These are phyloP conservation scores for Neospermospora avenae DNA, from an alignment of 2,329 filamentous ascomycete genomes.

Conservation along the genomic window DNA sequence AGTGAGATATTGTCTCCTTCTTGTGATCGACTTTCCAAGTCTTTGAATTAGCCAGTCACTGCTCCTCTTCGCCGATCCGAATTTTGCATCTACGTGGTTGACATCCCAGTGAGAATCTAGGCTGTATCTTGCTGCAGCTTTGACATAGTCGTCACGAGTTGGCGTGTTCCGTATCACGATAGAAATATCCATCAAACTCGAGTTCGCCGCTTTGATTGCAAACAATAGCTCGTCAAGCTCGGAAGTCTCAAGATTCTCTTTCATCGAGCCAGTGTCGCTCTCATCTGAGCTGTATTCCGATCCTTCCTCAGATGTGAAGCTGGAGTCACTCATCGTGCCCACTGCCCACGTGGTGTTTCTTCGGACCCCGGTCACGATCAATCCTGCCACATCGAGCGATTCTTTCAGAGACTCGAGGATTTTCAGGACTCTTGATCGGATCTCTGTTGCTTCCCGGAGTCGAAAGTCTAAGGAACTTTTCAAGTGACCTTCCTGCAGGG, in stretches of 20 bases:
- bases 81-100: slow-evolving; percentile 27
- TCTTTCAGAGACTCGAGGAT: slow-evolving; percentile 24
- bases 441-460: slow-evolving; percentile 24
- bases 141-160: slow-evolving; percentile 27
- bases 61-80: slow-evolving; percentile 16
- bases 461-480: slow-evolving; percentile 26
- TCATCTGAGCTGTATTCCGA: slow-evolving; percentile 8
- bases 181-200: slow-evolving; percentile 27
- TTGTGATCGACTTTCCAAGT: slow-evolving; percentile 34
- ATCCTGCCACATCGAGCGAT: slow-evolving; percentile 17
- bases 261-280: neutral
- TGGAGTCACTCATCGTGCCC: slow-evolving; percentile 19
- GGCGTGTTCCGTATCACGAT: slow-evolving; percentile 27
- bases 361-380: slow-evolving; percentile 20
- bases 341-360: slow-evolving; percentile 23
- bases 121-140: slow-evolving; percentile 25
- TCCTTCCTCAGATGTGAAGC: neutral
- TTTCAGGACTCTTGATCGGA: slow-evolving; percentile 20
- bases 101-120: slow-evolving; percentile 20
- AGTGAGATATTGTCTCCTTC: slow-evolving; percentile 33
- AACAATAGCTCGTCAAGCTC: slow-evolving; percentile 25
- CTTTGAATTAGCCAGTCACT: slow-evolving; percentile 26
- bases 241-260: slow-evolving; percentile 16
- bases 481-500: slow-evolving; percentile 17
- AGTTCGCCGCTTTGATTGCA: slow-evolving; percentile 22